Conservation (phyloP, 2,329 filamentous ascomycete species). For the Arthrocladium fulminans region DNA sequence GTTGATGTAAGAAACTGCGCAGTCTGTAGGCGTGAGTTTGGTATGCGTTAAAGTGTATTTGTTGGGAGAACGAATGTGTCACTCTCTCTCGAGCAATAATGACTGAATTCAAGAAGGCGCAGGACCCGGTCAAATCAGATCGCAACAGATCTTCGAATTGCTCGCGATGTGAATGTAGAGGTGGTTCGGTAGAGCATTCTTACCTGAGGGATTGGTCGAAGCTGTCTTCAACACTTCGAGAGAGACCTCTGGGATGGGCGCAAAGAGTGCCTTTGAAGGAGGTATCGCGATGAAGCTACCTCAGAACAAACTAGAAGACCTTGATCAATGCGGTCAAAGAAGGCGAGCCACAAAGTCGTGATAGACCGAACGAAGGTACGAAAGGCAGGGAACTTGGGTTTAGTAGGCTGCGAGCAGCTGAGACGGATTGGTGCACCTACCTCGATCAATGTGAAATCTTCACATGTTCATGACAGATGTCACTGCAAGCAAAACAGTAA, state of each 20-base stretch:
- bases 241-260: neutral
- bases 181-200: neutral
- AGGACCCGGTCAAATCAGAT: neutral
- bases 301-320: neutral
- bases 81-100: neutral
- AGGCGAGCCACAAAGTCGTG: neutral
- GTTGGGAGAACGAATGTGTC: too few relatives aligned
- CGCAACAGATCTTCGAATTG: neutral
- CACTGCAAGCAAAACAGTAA: neutral
- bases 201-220: neutral
- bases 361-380: neutral
- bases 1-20: too few relatives aligned
- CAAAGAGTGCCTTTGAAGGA: neutral
- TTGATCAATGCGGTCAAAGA: neutral
- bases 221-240: neutral
- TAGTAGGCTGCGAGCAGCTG: neutral
- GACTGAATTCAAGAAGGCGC: neutral
- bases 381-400: neutral
- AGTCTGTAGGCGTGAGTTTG: too few relatives aligned
- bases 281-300: neutral
- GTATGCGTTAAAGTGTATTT: neutral
- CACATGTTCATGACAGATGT: neutral
- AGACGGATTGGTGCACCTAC: neutral
- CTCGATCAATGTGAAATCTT: neutral
- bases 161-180: neutral